phyloP scores from a whole-genome alignment of 2,329 filamentous ascomycete genomes.

The Aspergillus amoenus region DNA sequence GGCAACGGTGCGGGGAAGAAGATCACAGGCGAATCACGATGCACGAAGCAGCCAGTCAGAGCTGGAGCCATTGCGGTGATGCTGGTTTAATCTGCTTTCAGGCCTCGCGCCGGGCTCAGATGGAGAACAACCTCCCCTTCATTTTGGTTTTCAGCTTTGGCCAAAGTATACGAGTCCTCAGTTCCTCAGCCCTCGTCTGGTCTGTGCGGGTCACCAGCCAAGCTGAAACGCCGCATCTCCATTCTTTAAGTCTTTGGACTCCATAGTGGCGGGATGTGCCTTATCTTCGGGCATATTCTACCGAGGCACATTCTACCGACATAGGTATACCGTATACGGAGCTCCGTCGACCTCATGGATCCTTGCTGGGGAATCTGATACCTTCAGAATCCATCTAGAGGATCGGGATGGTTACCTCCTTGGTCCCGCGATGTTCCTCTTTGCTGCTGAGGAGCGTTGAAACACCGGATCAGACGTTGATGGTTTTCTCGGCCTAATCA shows the following conservation, averaged over 20 bases:
- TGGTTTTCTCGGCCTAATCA: neutral
- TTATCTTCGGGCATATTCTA: neutral
- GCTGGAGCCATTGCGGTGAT: neutral
- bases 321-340: neutral
- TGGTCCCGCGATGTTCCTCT: neutral
- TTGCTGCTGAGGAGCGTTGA: neutral
- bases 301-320: neutral
- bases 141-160: constrained; percentile 2
- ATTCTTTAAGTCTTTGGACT: neutral
- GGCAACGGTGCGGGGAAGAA: constrained; percentile 25
- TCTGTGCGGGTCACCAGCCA: constrained; percentile 18
- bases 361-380: neutral
- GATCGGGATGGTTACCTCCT: neutral
- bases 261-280: neutral
- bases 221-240: constrained; percentile 18
- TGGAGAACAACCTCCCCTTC: neutral
- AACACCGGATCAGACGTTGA: neutral
- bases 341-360: neutral
- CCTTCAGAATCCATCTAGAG: neutral
- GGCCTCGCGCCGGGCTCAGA: constrained; percentile 19
- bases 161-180: constrained; percentile 13
- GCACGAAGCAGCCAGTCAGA: constrained; percentile 17
- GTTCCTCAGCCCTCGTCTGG: constrained; percentile 8
- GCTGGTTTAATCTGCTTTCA: constrained; percentile 17
- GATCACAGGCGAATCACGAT: constrained; percentile 20